Evolutionary conservation across 257 asterid genomes (phyloP), one percentile per base, ranked within the genome.

Genomic region (Leptodermis oblonga): DNA sequence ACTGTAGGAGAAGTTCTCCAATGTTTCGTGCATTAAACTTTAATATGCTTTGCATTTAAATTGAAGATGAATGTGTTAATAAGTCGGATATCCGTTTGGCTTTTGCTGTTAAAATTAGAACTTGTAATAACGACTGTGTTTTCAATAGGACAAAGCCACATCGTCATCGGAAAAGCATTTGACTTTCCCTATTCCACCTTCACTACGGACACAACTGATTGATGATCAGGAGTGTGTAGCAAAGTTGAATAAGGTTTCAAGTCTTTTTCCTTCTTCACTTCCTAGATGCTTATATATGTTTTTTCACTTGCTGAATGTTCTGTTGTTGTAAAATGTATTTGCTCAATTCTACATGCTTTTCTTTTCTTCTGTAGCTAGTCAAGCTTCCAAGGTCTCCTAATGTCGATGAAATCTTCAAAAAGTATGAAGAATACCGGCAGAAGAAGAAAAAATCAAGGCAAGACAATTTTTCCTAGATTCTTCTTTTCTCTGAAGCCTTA

Each of bases 371-470:
- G 87, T 85, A 90, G 97, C 85, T 88, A 26, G 85, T 91, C 75
- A 82, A 78, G 73, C 92, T 91, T 78, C 97, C 96, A 0, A 84
- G 95, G 68, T 77, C 85, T 33, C 97, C 97, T 30, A 84, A 55
- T 70, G 97, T 81, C 10, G 72, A 62, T 36, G 92, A 85, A 71
- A 76, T 91, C 76, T 63, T 88, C 73, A 66, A 77, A 78, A 84
- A 88, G 77, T 91, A 85, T 77, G 75, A 67, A 59, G 88, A 82
- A 23, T 80, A 80, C 78, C 83, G 78, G 72, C 70, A 74, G 75
- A 81, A 72, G 78, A 87, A 85, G 81, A 91, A 83, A 58, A 81
- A n/a, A n/a, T n/a, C 74, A 72, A 66, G 41, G 97, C 88, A 75
- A 83, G 94, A 70, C 59, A 52, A 37, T 5, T 25, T 73, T 53